Evolutionary conservation across 345 rosid genomes (phyloP), one percentile per base, ranked within the genome.

Genomic region (Camelina neglecta): DNA sequence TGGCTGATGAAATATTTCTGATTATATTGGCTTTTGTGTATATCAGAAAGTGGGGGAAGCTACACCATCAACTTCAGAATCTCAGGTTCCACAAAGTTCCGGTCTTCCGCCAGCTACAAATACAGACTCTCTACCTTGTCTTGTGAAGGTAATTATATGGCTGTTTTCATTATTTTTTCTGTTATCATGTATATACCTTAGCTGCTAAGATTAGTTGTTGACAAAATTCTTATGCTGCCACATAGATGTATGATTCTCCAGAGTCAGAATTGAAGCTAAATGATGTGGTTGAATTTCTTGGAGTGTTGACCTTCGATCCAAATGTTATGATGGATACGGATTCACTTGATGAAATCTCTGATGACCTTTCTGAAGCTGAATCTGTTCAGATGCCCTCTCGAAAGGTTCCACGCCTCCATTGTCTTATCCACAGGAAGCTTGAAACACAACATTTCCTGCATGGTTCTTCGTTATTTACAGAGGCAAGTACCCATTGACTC

Each of bases 351-450:
- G 95, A 81, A 33, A 48, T 58, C 61, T 61, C 82, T 31, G 85
- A 81, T 84, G 85, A 77, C 54, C 73, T 82, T 8, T 66, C 75
- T 68, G 96, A 89, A 72, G 91, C 84, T 72, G 73, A 74, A 65
- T 64, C 79, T 65, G 79, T 84, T 75, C 83, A 84, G 75, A 74
- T 89, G 67, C 98, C 91, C 33, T 67, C 85, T 35, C 79, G 60
- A 65, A 92, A 89, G 88, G 93, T 95, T 29, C 99, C 97, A 67
- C 87, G 91, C 51, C 89, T 95, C 68, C 99, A 95, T 72, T 95
- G 99, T 76, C 61, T 92, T 42, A 24, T 92, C 71, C 90, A 88
- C 71, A 84, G 88, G 85, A 95, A 90, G 87, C 97, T 95, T 66
- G 86, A 80, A 61, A 69, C 76, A 67, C 76, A 67, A 16, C 90